Evolutionary conservation across 768 basidiomycete species (phyloP).

Genomic region (Tylopilus sp.): DNA sequence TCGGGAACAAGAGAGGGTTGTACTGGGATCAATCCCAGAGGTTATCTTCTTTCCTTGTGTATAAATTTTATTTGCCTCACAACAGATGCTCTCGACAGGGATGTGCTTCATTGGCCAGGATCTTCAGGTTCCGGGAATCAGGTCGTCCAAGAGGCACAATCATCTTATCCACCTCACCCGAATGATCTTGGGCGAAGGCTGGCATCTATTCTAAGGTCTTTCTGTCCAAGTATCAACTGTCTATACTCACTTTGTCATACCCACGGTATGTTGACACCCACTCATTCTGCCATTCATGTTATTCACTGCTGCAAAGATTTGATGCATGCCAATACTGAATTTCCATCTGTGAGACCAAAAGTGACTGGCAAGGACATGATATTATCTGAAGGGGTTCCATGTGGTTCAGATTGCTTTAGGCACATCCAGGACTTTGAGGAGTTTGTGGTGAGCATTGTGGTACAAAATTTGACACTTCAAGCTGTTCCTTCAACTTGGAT

Average conservation of each 20-base stretch:
- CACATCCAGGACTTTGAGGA: slow-evolving; percentile 22
- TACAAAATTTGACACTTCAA: rapidly evolving
- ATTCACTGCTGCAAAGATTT: background rate
- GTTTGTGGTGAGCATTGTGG: slow-evolving; percentile 16
- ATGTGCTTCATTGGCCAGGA: slow-evolving; percentile 39
- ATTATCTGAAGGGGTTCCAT: slow-evolving; percentile 28
- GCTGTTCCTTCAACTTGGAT: background rate
- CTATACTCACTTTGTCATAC: slow-evolving; percentile 37
- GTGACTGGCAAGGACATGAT: slow-evolving; percentile 22
- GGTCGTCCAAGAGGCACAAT: background rate
- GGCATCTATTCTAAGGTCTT: slow-evolving; percentile 30
- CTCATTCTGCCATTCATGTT: background rate
- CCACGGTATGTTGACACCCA: slow-evolving; percentile 31
- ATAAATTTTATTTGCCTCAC: background rate
- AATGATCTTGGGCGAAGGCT: slow-evolving; percentile 34
- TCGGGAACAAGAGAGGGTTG: slow-evolving; percentile 33
- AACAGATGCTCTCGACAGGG: slow-evolving; percentile 29
- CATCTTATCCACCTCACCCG: slow-evolving; percentile 14
- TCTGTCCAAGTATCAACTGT: slow-evolving; percentile 49
- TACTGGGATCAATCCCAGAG: slow-evolving; percentile 43
- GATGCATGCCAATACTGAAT: slow-evolving; percentile 1
- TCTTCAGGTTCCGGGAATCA: slow-evolving; percentile 1
- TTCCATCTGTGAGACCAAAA: slow-evolving; percentile 23
- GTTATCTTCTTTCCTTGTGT: slow-evolving; percentile 18
- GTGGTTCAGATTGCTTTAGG: slow-evolving; percentile 32